Evolutionary conservation across 805 yeast genomes (phyloP), one percentile per base, ranked within the genome.

Genomic region (Yarrowia sp.): DNA sequence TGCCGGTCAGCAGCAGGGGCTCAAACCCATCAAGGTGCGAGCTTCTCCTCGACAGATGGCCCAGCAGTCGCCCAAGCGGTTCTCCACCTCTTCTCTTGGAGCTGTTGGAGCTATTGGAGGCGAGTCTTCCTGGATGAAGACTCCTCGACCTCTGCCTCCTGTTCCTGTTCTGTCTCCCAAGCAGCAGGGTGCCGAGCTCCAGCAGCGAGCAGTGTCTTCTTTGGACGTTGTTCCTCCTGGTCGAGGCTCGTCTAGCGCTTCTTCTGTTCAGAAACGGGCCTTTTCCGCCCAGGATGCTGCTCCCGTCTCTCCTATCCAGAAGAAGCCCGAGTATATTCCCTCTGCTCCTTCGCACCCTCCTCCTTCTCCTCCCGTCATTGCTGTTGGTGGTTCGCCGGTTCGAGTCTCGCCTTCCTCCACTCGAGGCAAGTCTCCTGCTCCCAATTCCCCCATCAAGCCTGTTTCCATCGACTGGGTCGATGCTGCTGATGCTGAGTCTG

Each of bases 281-380:
- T 34, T 34, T n/a, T 38, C 33, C 15, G 30, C 56, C 13, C 56
- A 52, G 30, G 58, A 13, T 9, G 12, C 24, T 19, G 17, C 34
- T 52, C 40, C 55, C 13, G 55, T 34, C n/a, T 53, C 60, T 38
- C 60, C 60, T 14, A 13, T 38, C 13, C 19, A 20, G 15, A 53
- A 53, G 60, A 53, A 38, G 2, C 60, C 34, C 19, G 60, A 53
- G 10, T 5, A 33, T 24, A 39, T 40, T 12, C 64, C 50, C 9
- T 24, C 47, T 0, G 64, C 64, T 8, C 64, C 64, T n/a, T 58
- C 64, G 14, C 64, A 58, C 14, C 64, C 64, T 58, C 64, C 64
- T 8, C 64, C 64, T 10, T 8, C 40, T 24, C 64, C 64, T 19
- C 64, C 64, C 9, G n/a, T 19, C 2, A 17, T 42, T 19, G 30